A percentile compares a stretch with the other conserved stretches of the same genome.
These are phyloP conservation scores for Magnolia sinica DNA, from an alignment of 164 flowering plant genomes.

Conservation along the genomic window DNA sequence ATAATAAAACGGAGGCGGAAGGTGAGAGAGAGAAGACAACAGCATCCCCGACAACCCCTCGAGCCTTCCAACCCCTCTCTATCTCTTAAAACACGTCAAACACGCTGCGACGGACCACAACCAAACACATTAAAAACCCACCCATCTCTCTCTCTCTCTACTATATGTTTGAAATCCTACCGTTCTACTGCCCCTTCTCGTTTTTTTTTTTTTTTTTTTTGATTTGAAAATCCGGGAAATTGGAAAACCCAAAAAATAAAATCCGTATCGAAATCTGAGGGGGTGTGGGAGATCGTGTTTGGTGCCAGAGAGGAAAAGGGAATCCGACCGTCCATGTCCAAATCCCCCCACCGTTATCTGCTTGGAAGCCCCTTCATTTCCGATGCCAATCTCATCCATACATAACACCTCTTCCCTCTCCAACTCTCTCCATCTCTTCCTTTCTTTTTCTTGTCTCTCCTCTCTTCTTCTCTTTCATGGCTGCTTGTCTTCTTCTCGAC, in stretches of 20 bases:
- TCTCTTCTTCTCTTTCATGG: constrained; percentile 23
- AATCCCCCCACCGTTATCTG: constrained; percentile 42
- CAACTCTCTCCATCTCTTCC: neutral
- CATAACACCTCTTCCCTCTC: constrained; percentile 1
- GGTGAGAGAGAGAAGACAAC: neutral
- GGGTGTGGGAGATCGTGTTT: constrained; percentile 16
- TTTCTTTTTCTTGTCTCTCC: neutral
- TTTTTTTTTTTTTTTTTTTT: no score
- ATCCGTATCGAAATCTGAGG: neutral
- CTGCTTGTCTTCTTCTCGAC: constrained; percentile 31
- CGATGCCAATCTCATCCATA: constrained; percentile 10
- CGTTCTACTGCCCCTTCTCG: neutral
- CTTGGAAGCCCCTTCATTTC: constrained; percentile 26
- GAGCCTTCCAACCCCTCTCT: constrained; percentile 5
- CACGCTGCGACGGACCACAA: constrained; percentile 28
- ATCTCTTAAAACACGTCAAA: constrained; percentile 22
- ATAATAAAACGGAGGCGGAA: neutral
- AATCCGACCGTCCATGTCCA: constrained; percentile 36
- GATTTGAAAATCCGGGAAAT: neutral
- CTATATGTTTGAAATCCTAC: neutral
- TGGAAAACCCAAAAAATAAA: neutral
- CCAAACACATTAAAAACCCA: neutral
- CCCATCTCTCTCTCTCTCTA: neutral
- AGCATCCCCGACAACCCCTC: constrained; percentile 6
- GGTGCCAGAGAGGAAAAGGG: constrained; percentile 11